Base-by-base conservation (phyloP, 176 grass and related monocot species). In the Musa schizocarpa region DNA sequence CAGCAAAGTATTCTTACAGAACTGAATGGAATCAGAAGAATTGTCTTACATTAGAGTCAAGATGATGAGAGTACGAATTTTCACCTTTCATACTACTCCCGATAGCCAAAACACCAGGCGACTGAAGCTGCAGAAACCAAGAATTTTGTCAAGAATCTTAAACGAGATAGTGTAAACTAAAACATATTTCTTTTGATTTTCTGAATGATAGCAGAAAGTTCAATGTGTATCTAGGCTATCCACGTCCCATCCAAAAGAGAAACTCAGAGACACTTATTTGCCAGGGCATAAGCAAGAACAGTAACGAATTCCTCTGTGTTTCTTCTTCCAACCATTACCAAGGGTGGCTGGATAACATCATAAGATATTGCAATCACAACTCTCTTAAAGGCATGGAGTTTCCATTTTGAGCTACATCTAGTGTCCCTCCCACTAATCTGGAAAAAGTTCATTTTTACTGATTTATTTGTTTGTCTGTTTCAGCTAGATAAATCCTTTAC, bases 11-110 rank as follows among this genome's bases (percentile, higher is more conserved):
- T 50, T 13, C 20, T 64, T 22, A 52, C n/a, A 50, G 51, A 51
- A 51, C 5, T n/a, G 65, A 53, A 65, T 11, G 1, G 17, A 52
- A 50, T n/a, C 13, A 63, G 55, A 82, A 77, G 25, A 61, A n/a
- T 73, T 51, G 78, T 81, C 86, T 94, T 85, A 99, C 95, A 78
- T 99, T 88, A 27, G 91, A 90, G 72, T 99, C 95, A 78, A 99
- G 95, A 83, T 99, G 95, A 64, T 99, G 95, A 66, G 95, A 99
- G 65, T 99, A 99, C 14, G 95, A 99, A 77, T 99, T 99, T 90
- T 99, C 90, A 71, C 95, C 95, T 86, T 99, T 99, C 95, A 84
- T 87, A 81, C 95, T 99, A 78, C 90, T 94, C 71, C 95, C 95
- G 24, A 94, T 99, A 17, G 95, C 61, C 82, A 99, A 85, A 78